Base-by-base conservation (phyloP, 306 rosid genomes). In the Vigna reflexopilosa region DNA sequence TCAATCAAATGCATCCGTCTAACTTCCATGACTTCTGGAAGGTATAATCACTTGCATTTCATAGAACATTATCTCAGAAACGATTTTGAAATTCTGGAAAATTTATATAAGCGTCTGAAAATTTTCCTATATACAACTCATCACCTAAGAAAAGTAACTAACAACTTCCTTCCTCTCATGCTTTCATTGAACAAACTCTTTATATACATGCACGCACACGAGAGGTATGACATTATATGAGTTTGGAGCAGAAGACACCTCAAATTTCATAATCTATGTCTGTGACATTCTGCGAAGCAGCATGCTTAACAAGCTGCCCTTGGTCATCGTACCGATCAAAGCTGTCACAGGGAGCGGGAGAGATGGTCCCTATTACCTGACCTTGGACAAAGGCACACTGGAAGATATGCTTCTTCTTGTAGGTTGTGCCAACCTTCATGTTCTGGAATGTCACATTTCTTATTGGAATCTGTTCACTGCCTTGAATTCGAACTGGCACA, bases 351-450 rank as follows among this genome's bases (percentile, higher is more conserved):
- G 98, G 97, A 20, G 91, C 77, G 6, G 96, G 94, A 82, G 89
- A 89, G 50, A 94, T 83, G 49, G 91, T 81, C 54, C 98, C 96
- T 70, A 94, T 89, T 10, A 89, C 98, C 9, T 84, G 91, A 20
- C 98, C 98, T 13, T 90, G 72, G 45, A 92, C 94, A 36, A 88
- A 94, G 22, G 94, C 94, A 70, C 98, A 94, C 40, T 90, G 98
- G 76, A 94, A 94, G 32, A 92, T 88, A 67, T 89, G 98, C 72
- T 88, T 94, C 90, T 94, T 94, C 85, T 92, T 92, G 89, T 87
- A 85, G 13, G 93, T 90, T 78, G 88, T 32, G 10, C 97, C 97
- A 42, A 94, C 85, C 0, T 89, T 88, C 91, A 94, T 90, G 28
- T 91, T 94, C 28, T 45, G 79, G 63, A 94, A 89, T 5, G 94